phyloP scores from a whole-genome alignment of 768 basidiomycete genomes.

The Lactifluus hygrophoroides region DNA sequence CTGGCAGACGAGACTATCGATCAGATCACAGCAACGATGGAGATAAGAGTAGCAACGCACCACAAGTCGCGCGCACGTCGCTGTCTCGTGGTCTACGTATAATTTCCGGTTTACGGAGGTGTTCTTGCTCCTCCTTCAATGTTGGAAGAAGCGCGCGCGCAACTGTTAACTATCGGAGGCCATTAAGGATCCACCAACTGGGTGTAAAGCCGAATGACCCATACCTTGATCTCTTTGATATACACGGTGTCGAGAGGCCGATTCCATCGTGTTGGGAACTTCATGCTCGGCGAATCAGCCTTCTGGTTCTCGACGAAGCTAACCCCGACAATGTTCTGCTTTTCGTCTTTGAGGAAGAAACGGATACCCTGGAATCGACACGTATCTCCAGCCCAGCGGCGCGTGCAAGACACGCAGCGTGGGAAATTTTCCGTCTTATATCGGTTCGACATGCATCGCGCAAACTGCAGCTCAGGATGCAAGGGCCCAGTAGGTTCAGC shows the following conservation, averaged over 20 bases:
- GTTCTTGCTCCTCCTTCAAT: conserved; percentile 54
- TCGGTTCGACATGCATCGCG: conserved; percentile 78
- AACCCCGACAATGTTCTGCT: conserved; percentile 52
- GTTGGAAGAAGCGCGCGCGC: conserved; percentile 61
- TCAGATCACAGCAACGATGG: conserved; percentile 2
- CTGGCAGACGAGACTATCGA: conserved; percentile 33
- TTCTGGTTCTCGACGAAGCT: conserved; percentile 61
- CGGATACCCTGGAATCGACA: conserved; percentile 84
- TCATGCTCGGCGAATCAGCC: conserved; percentile 50
- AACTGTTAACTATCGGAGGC: conserved; percentile 45
- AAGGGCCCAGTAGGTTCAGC: conserved; percentile 30
- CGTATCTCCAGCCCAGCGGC: conserved; percentile 82
- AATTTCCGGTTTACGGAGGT: conserved; percentile 47
- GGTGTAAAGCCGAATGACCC: background rate
- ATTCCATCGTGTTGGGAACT: conserved; percentile 64
- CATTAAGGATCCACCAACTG: background rate
- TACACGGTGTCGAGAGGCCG: conserved; percentile 40
- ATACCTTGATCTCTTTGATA: conserved; percentile 54
- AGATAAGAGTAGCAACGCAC: conserved; percentile 34
- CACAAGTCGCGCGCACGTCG: conserved; percentile 79
- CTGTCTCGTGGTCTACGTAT: conserved; percentile 70
- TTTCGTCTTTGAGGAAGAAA: conserved; percentile 58
- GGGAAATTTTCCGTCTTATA: conserved; percentile 68
- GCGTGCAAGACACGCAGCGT: conserved; percentile 75
- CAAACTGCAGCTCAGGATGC: conserved; percentile 64